Evolutionary conservation across 805 yeast species (phyloP), one percentile per base, ranked within the genome.

Genomic region (Cephaloascus fragrans): DNA sequence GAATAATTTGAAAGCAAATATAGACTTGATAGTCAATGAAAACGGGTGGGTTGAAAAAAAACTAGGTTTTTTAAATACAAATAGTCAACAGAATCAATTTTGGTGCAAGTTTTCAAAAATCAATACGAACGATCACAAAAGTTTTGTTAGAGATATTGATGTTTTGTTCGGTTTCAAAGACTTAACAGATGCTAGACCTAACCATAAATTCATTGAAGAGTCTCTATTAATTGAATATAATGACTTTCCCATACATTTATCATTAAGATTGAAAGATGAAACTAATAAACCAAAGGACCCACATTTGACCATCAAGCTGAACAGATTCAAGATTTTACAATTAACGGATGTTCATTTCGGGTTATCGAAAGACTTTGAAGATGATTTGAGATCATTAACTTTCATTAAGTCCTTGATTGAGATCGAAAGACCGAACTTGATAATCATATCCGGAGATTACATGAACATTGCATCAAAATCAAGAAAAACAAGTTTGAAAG

Each of bases 381-480:
- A 52, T 16, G 67, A 62, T 38, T 40, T 44, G 31, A 47, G 47
- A 34, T 62, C 70, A 1, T 42, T 59, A 32, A 43, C 51, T 18
- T 65, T 65, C 43, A 41, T 66, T 9, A 46, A 49, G 17, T 32
- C 45, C 3, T 44, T 62, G 3, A 43, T 63, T 16, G 39, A 40
- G 2, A 38, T 39, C 5, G 71, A 65, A 42, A 44, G 40, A 3
- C 61, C 66, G 10, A 57, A 63, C 39, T 47, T 58, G 37, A 52
- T 66, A 9, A 53, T 66, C n/a, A 53, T 66, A 39, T 61, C 64
- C 9, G 71, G 71, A 2, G 71, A 66, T 44, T 45, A 63, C 40
- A 48, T 64, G 35, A 68, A 66, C 40, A n/a, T n/a, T n/a, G 41
- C 34, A 40, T 32, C 47, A 60, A 6, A 18, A 16, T 6, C 34